Conservation (phyloP, 441 rosid species). For the Pelargonium myrrhifolium region DNA sequence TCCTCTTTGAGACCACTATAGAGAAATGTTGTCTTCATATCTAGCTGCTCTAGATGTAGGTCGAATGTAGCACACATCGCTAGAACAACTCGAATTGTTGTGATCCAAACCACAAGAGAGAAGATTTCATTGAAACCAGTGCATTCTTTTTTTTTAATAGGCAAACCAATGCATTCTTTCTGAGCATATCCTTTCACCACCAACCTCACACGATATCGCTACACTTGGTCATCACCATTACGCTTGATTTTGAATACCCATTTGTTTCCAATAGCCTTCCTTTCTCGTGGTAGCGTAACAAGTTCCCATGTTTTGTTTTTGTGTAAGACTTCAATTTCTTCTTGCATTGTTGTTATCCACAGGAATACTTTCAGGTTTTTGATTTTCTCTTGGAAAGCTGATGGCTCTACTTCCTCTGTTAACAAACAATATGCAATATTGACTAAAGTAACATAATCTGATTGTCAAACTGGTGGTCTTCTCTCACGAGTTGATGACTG, state of each 20-base stretch:
- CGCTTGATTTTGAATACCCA: slow-evolving; percentile 14
- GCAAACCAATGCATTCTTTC: no score
- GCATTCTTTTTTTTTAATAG: no score
- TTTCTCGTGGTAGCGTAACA: no score
- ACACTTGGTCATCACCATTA: slow-evolving; percentile 5
- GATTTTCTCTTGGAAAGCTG: not conserved
- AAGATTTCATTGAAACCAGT: no score
- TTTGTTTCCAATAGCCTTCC: not conserved
- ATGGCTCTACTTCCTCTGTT: slow-evolving; percentile 12
- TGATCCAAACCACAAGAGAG: not conserved
- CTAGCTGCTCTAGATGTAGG: slow-evolving; percentile 1
- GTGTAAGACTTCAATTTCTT: no score
- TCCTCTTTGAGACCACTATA: not conserved
- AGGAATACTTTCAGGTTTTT: no score
- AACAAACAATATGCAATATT: slow-evolving; percentile 11
- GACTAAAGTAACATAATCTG: slow-evolving; percentile 2
- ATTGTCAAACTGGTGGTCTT: not conserved
- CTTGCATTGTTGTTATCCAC: no score
- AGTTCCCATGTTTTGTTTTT: no score
- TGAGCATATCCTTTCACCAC: not conserved
- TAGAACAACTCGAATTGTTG: not conserved
- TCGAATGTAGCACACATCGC: not conserved
- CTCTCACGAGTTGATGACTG: not conserved
- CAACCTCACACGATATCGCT: slow-evolving; percentile 10
- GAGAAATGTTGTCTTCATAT: not conserved